Base-by-base conservation (phyloP, 148 eudicot species). In the Amaranthus cruentus region DNA sequence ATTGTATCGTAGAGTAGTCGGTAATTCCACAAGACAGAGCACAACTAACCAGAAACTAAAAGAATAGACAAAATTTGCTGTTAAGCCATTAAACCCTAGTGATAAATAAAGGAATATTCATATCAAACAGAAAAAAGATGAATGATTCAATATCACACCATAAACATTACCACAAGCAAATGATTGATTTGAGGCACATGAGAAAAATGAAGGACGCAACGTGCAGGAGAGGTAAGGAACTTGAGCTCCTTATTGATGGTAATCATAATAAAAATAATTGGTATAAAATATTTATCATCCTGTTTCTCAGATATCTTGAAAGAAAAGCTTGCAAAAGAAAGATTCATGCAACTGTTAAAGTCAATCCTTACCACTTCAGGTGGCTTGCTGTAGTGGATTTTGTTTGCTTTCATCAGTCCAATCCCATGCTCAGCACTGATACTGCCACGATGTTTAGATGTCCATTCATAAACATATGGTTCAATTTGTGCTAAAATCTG, bases 381-480 rank as follows among this genome's bases (percentile, higher is more conserved):
- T 18, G 98, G 82, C 84, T 95, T 95, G 90, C 97, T 95, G 85
- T 91, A 95, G 74, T 88, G 82, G 6, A 95, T 88, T 82, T 91
- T 89, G 76, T 91, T 84, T 51, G 98, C 98, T 84, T 95, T 95
- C 97, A 91, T 90, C 83, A 90, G 79, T 75, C 98, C 98, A 49
- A 95, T 75, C 49, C 98, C 98, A 72, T 95, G 98, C 83, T 95
- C 98, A 38, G 98, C 98, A 72, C 98, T 95, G 66, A 95, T 90
- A 83, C 98, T 95, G 74, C 98, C 98, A 38, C 86, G 87, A 60
- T 90, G 91, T 70, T 85, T 87, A 71, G 97, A 88, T 63, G 98
- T 95, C 98, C 98, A 95, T 76, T 95, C 96, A 78, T 95, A 95
- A 14, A 94, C 98, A 83, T 87, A 94, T 42, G 97, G 98, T 76